phyloP scores from a whole-genome alignment of 176 grass and related monocot species.

The Avena insularis region DNA sequence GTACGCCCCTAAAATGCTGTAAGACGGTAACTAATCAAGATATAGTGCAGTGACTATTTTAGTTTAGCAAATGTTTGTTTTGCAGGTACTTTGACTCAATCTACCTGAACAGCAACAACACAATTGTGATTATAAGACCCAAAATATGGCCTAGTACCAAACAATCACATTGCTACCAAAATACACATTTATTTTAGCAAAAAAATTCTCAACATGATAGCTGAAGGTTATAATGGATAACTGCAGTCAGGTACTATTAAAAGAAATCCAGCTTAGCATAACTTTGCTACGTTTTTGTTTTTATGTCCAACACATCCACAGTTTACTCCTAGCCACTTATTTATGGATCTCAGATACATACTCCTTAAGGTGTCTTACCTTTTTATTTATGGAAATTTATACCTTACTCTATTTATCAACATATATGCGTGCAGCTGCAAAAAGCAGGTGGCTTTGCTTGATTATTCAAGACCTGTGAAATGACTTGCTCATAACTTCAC shows the following conservation, averaged over 20 bases:
- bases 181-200: neutral
- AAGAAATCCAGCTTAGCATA: neutral
- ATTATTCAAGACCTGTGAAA: neutral
- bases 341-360: neutral
- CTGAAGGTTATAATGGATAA: neutral
- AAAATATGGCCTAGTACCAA: neutral
- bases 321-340: neutral
- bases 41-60: neutral
- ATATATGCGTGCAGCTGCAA: neutral
- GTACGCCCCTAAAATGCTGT: neutral
- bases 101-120: too few species aligned
- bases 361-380: neutral
- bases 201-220: neutral
- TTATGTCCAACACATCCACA: neutral
- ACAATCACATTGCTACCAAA: neutral
- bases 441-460: neutral
- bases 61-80: too few species aligned
- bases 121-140: too few species aligned
- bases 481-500: conserved; percentile 1
- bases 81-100: too few species aligned
- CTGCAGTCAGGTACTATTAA: neutral
- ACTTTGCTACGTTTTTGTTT: neutral
- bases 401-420: neutral
- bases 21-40: neutral
- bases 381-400: neutral